phyloP scores from a whole-genome alignment of 2,329 filamentous ascomycete species.

The Mycocentrospora acerina region DNA sequence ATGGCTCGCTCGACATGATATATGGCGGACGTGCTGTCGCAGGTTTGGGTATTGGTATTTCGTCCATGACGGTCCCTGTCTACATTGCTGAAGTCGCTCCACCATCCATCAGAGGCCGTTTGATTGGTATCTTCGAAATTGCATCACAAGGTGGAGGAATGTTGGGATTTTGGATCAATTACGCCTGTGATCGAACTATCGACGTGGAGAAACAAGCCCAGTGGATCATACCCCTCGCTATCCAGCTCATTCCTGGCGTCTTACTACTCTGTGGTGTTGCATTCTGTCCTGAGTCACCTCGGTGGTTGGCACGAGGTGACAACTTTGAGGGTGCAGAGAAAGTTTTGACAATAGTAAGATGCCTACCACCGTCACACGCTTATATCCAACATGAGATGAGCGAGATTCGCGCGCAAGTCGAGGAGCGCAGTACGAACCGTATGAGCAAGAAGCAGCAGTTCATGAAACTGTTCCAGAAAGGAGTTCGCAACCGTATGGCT shows the following conservation, averaged over 20 bases:
- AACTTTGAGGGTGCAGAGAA: slow-evolving; percentile 44
- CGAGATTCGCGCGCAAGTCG: slow-evolving; percentile 47
- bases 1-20: slow-evolving; percentile 39
- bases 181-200: slow-evolving; percentile 45
- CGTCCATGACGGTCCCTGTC: slow-evolving; percentile 41
- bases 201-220: slow-evolving; percentile 51
- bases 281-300: slow-evolving; percentile 41
- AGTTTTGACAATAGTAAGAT: slow-evolving; percentile 48
- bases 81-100: slow-evolving; percentile 51
- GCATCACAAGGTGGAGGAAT: slow-evolving; percentile 64
- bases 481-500: slow-evolving; percentile 42
- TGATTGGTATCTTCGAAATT: slow-evolving; percentile 68
- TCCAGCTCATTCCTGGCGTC: slow-evolving; percentile 47
- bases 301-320: slow-evolving; percentile 31
- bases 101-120: slow-evolving; percentile 63
- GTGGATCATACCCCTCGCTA: slow-evolving; percentile 64
- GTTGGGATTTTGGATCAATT: slow-evolving; percentile 48
- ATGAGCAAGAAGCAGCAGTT: slow-evolving; percentile 33
- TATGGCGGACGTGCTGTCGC: slow-evolving; percentile 41
- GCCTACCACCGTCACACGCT: slow-evolving; percentile 45
- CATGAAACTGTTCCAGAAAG: slow-evolving; percentile 43
- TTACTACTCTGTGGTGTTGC: slow-evolving; percentile 39
- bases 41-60: slow-evolving; percentile 43
- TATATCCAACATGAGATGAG: slow-evolving; percentile 54
- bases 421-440: slow-evolving; percentile 31